A percentile compares a stretch with the other conserved stretches of the same genome.
Conservation (phyloP, 495 filamentous ascomycete species). For the Talaromyces borbonicus region DNA sequence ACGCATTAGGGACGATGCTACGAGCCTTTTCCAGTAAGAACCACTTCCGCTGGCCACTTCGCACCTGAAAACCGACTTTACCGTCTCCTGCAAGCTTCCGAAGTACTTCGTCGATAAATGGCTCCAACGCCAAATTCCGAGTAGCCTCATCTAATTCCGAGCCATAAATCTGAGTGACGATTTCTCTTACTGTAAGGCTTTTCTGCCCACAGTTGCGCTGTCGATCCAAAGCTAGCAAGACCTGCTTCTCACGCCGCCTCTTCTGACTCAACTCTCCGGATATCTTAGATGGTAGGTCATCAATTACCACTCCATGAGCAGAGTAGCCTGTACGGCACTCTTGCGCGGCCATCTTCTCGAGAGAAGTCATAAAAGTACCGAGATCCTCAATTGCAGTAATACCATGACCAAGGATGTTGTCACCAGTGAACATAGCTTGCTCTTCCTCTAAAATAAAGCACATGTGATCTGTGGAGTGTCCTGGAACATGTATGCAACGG, state of each 20-base stretch:
- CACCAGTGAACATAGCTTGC: conserved; percentile 75
- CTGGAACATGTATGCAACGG: conserved; percentile 28
- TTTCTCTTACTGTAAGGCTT: conserved; percentile 27
- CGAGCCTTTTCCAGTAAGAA: conserved; percentile 9
- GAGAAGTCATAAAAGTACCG: conserved; percentile 24
- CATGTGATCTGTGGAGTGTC: conserved; percentile 38
- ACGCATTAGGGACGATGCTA: too few species aligned
- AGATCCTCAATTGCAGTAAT: conserved; percentile 29
- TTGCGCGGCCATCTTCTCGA: conserved; percentile 21
- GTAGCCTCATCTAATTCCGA: conserved; percentile 18
- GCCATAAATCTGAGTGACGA: conserved; percentile 31
- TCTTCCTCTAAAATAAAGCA: conserved; percentile 45
- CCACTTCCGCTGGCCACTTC: conserved; percentile 32
- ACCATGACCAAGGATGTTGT: conserved; percentile 49
- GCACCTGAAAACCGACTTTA: conserved; percentile 36
- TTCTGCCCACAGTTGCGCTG: conserved; percentile 8
- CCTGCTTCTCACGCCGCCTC: conserved; percentile 23
- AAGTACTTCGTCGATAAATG: conserved; percentile 38
- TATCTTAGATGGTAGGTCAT: conserved; percentile 24
- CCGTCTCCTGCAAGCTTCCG: conserved; percentile 40
- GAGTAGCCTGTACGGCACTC: conserved; percentile 28
- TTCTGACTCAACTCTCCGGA: conserved; percentile 22
- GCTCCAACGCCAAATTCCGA: conserved; percentile 26
- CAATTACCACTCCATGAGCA: conserved; percentile 30
- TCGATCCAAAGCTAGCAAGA: conserved; percentile 19